Evolutionary conservation across 2,329 filamentous ascomycete species (phyloP), one percentile per base, ranked within the genome.

Genomic region (Juglanconis oblonga): DNA sequence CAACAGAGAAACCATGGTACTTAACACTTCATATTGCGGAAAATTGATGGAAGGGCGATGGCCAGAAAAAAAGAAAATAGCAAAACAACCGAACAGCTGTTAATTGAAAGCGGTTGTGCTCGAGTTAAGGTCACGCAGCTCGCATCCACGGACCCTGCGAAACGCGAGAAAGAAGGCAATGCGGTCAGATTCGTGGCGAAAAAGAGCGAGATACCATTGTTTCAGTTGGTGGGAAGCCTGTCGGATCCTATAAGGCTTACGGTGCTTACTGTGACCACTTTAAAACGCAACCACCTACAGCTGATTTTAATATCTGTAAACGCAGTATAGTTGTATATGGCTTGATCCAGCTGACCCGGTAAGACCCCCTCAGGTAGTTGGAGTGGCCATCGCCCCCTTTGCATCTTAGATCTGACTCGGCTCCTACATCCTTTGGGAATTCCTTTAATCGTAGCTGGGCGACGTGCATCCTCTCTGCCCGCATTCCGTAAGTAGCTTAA

Each of bases 1-100:
- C 29, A 55, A 11, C 44, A n/a, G 14, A 29, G 44, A 35, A 24
- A 42, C 52, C 54, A 57, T 62, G 42, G 53, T 36, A 31, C 35
- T 14, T 29, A 44, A 36, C 5, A 32, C 38, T 29, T 60, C 53
- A 57, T 60, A 47, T 32, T 52, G 53, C 3, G 14, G 17, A 11
- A 9, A 42, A 42, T 13, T 42, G 38, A 17, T 7, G 38, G 4
- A 42, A 44, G 4, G 40, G 40, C 14, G 14, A 44, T 47, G 17
- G 13, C 5, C 7, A 47, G n/a, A n/a, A 47, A 4, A 6, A 29
- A 47, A 17, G 7, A 9, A 9, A 14, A 44, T 13, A 13, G 11
- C 5, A 44, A 44, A 44, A 44, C 11, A 13, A 44, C 5, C 6
- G 42, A 44, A 44, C n/a, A 17, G 14, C 42, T 44, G 42, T 2